Base-by-base conservation (phyloP, 2,329 filamentous ascomycete species). In the Sporothrix dimorphospora region DNA sequence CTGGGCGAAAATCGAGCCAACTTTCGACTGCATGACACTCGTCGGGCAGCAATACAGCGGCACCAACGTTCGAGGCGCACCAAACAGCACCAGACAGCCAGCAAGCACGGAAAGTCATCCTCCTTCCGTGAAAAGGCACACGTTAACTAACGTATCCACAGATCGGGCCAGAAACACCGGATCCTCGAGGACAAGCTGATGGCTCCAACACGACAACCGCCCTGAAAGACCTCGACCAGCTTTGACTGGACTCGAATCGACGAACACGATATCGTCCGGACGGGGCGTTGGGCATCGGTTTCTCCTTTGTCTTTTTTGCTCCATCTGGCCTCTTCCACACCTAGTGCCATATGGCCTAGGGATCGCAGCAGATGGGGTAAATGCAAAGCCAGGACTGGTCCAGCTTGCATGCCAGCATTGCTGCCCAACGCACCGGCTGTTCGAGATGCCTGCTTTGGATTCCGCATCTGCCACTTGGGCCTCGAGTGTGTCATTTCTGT, bases 21-120 rank as follows among this genome's bases (percentile, higher is more conserved):
- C 2, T 34, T 21, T 67, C 19, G 16, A 5, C 63, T 51, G 63
- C 63, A 51, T 67, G 63, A 34, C 27, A 49, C 45, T 49, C 19
- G 45, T 66, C 42, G 63, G 63, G 63, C 63, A 67, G 63, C 63
- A 67, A 67, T 67, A 67, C 63, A 67, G 63, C 63, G 27, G 27
- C 9, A 34, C 27, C 63, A 27, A 42, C n/a, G 59, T n/a, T n/a
- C n/a, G 38, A 63, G 38, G n/a, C 8, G n/a, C 63, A 51, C 4
- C 63, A 67, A 66, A 49, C 61, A 42, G 42, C 40, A 49, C 40
- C 14, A 30, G 4, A 6, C 59, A 21, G 19, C 12, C 59, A 59
- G 7, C 16, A 24, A 63, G 11, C 38, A 63, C 3, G 59, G 6
- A 27, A 63, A 8, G n/a, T 16, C 38, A 63, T 27, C 12, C 38